Evolutionary conservation across 768 basidiomycete species (phyloP).

Genomic region (Lentinula sp.): DNA sequence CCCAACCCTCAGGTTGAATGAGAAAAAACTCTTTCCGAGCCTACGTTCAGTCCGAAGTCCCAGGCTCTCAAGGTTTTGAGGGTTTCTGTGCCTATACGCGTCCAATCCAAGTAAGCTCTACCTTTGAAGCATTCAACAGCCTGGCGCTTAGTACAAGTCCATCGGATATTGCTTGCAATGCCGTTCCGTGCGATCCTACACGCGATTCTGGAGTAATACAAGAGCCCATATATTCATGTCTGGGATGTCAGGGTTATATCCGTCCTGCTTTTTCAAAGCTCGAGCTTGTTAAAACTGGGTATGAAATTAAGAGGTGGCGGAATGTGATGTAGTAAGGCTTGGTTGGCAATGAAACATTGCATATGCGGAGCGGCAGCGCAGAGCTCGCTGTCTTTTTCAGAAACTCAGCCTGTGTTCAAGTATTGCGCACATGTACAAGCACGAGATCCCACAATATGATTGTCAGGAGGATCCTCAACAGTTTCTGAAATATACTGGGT

Average conservation of each 20-base stretch:
- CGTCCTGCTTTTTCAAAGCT: too few relatives aligned
- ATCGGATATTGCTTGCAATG: background rate
- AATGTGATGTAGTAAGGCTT: too few relatives aligned
- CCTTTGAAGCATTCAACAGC: background rate
- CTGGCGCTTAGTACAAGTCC: background rate
- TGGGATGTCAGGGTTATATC: background rate
- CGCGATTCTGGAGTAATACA: background rate
- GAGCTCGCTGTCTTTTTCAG: too few relatives aligned
- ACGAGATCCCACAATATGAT: too few relatives aligned
- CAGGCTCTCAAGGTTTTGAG: background rate
- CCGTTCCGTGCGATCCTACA: background rate
- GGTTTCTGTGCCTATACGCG: background rate
- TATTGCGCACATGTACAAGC: too few relatives aligned
- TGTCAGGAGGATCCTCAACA: too few relatives aligned
- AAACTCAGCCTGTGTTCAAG: too few relatives aligned
- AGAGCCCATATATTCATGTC: background rate
- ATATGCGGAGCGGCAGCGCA: too few relatives aligned
- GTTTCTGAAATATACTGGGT: too few relatives aligned
- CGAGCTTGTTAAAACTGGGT: too few relatives aligned
- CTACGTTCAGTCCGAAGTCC: slow-evolving; percentile 1
- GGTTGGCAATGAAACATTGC: too few relatives aligned
- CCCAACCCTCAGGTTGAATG: background rate
- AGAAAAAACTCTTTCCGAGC: background rate
- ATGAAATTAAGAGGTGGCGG: too few relatives aligned
- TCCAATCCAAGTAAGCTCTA: background rate